phyloP scores from a whole-genome alignment of 2,329 filamentous ascomycete genomes.

The Dothideomycetes sp. region DNA sequence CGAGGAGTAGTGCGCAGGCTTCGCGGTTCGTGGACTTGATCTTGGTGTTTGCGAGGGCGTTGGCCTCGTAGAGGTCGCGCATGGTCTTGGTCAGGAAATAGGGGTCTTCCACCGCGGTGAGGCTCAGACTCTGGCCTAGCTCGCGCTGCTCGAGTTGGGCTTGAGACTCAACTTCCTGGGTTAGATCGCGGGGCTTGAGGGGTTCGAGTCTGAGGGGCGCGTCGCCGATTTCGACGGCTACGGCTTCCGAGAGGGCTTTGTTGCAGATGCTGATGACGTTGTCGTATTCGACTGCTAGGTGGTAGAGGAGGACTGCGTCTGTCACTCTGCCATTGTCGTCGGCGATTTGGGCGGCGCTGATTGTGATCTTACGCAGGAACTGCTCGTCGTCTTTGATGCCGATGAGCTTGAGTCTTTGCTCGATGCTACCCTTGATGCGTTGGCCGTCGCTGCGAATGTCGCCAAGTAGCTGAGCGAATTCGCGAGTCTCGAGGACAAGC shows the following conservation, averaged over 20 bases:
- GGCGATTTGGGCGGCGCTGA: constrained; percentile 82
- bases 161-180: constrained; percentile 16
- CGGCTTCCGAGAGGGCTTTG: constrained; percentile 77
- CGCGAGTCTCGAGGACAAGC: constrained; percentile 88
- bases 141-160: constrained; percentile 17
- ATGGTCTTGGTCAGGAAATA: constrained; percentile 52
- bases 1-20: constrained; percentile 47
- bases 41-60: constrained; percentile 49
- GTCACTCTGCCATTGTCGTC: constrained; percentile 90
- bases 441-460: constrained; percentile 81
- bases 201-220: constrained; percentile 69
- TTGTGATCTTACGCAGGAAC: constrained; percentile 82
- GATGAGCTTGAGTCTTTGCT: constrained; percentile 73
- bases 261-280: constrained; percentile 86
- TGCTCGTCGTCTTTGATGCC: constrained; percentile 68
- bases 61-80: constrained; percentile 48
- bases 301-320: constrained; percentile 88
- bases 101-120: constrained; percentile 59
- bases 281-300: constrained; percentile 90
- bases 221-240: constrained; percentile 76
- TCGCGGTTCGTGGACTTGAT: constrained; percentile 49
- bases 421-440: constrained; percentile 76
- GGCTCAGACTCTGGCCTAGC: constrained; percentile 48
- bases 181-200: constrained; percentile 55
- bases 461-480: constrained; percentile 87